Base-by-base conservation (phyloP, 2,329 filamentous ascomycete genomes). In the Neofusicoccum parvum region DNA sequence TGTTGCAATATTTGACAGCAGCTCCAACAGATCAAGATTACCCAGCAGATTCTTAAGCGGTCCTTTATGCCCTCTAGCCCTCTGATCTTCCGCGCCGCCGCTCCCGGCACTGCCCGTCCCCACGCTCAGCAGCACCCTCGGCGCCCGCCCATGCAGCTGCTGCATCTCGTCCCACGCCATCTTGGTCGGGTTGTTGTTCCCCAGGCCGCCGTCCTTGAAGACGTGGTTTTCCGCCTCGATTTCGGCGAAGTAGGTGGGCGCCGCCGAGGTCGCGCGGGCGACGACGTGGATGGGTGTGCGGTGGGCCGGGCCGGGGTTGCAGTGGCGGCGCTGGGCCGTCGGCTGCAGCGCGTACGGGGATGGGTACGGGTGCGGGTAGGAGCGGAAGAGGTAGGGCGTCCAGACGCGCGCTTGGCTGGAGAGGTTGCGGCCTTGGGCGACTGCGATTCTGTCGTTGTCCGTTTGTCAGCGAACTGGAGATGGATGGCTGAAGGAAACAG, bases 231-330 rank as follows among this genome's bases (percentile, higher is more conserved):
- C 56, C 14, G 68, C 62, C 37, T 59, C 27, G 1, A 68, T 45
- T 15, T 50, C 54, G 17, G 46, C 41, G 53, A 69, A 70, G 41
- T 67, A 70, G 1, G 53, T 65, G 3, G 68, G 69, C 1, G 69
- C 69, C 2, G 69, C 68, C 39, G 66, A 65, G 0, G 69, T 70
- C 12, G 69, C 68, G 20, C 68, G 65, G 11, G 63, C 68, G 4
- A 65, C 67, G 3, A 54, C 32, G 66, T 65, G 70, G 14, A 70
- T 58, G 1, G 66, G 64, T 3, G 41, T 53, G 5, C 59, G 45
- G 7, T 62, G 58, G 11, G 69, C 68, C 6, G 63, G 66, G 7
- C 58, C 64, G 12, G 67, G 69, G 3, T 68, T 68, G 3, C 51
- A 23, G 43, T 68, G 68, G 3, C 17, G 6, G 6, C 54, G 48